These are phyloP conservation scores for Dactylellina parvicollis DNA, from an alignment of 2,329 filamentous ascomycete genomes.

Conservation along the genomic window DNA sequence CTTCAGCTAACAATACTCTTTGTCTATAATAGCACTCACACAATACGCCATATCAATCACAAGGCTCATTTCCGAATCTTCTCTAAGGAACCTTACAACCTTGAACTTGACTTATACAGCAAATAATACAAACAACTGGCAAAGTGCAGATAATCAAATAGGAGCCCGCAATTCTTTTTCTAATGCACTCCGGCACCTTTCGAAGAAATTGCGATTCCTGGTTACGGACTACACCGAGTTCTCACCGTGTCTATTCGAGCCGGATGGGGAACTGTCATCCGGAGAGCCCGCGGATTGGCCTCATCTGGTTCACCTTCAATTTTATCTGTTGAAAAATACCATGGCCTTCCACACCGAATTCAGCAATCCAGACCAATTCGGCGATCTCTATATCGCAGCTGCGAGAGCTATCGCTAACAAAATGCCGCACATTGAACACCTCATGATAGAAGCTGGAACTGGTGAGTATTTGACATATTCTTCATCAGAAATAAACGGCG, in stretches of 20 bases:
- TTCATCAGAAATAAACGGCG: too few species aligned
- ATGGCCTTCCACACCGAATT: background rate
- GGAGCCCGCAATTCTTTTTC: background rate
- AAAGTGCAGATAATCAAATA: background rate
- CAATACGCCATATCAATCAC: background rate
- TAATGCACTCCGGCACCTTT: background rate
- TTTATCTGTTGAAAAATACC: background rate
- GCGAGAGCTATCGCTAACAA: background rate
- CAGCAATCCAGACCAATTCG: background rate
- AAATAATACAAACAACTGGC: background rate
- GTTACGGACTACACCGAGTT: background rate
- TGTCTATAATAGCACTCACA: background rate
- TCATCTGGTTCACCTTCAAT: background rate
- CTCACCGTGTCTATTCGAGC: background rate
- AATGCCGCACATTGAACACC: background rate
- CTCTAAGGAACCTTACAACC: background rate
- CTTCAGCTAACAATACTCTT: too few species aligned
- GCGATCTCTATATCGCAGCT: background rate
- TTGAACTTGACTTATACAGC: background rate
- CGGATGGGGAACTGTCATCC: background rate
- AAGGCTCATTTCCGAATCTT: background rate
- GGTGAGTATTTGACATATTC: too few species aligned
- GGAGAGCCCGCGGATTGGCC: constrained; percentile 1
- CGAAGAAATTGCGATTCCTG: background rate
- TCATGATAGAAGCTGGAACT: background rate